Evolutionary conservation across 2,329 filamentous ascomycete genomes (phyloP), one percentile per base, ranked within the genome.

Genomic region (Colletotrichum kahawae): DNA sequence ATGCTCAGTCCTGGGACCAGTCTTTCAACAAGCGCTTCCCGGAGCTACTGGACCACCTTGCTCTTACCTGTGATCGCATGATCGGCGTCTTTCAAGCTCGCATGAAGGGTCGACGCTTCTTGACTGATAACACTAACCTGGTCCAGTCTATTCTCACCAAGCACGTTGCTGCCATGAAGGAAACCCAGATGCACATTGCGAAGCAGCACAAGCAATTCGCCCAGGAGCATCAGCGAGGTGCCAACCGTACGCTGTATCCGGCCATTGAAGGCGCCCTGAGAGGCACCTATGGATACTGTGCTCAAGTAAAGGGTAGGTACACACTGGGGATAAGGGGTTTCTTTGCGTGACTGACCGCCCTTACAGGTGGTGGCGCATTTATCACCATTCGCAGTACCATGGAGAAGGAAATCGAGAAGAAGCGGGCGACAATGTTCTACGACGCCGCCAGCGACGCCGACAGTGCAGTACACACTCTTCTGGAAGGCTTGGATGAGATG

Each of bases 21-120:
- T 67, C 78, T 13, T 82, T 82, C 36, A 78, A 78, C 27, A 77
- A 70, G 6, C 77, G 71, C 2, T 56, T 81, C 7, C 80, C 80
- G 0, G 13, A 62, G 38, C 31, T 21, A 5, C 12, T 74, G 14
- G 16, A 14, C 5, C 16, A 5, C 1, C 24, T 71, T 9, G 33
- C 71, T 21, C 2, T 24, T 8, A 51, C 62, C 8, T 54, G 16
- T 21, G 57, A 60, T 13, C 60, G 56, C 6, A 24, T 59, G 27
- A 71, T 75, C n/a, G n/a, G 48, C 13, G 33, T 38, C 2, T 71
- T 75, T 4, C 60, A 71, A n/a, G 33, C 48, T 7, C 24, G 18
- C 2, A 67, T 75, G 72, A 67, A 56, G 12, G 31, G 21, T 8
- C 68, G 72, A 2, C 62, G 16, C 1, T 75, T 75, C 29, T 43